phyloP scores from a whole-genome alignment of 2,329 filamentous ascomycete genomes.

The Phialophora chinensis region DNA sequence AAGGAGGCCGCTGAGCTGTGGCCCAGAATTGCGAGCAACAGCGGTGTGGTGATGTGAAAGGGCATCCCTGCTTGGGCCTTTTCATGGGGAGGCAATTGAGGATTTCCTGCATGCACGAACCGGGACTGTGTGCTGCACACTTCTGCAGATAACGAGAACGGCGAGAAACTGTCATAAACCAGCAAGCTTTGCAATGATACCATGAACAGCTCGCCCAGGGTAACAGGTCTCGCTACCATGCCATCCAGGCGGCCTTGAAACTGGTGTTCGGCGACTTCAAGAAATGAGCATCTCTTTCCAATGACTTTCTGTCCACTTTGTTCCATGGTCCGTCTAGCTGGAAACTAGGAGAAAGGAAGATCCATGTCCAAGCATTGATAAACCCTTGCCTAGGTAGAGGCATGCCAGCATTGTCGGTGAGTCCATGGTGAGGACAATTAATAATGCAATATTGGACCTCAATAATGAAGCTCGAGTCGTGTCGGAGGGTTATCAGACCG shows the following conservation, averaged over 20 bases:
- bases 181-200: conserved; percentile 19
- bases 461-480: background rate
- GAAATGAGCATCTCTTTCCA: background rate
- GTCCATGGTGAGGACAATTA: background rate
- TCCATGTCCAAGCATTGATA: background rate
- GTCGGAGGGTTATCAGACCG: background rate
- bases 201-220: conserved; percentile 8
- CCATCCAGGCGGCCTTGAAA: background rate
- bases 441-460: background rate
- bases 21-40: conserved; percentile 99
- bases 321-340: background rate
- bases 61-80: conserved; percentile 10
- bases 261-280: background rate
- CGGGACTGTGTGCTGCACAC: background rate
- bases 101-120: background rate
- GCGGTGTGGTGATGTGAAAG: conserved; percentile 98
- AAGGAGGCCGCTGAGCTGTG: conserved; percentile 99
- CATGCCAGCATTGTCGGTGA: background rate
- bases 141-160: background rate
- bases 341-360: background rate
- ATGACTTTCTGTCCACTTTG: background rate
- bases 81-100: background rate
- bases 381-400: background rate
- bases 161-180: background rate
- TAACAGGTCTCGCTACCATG: background rate